Evolutionary conservation across 176 grass and related monocot species (phyloP), one percentile per base, ranked within the genome.

Genomic region (Saccharum officinarum): DNA sequence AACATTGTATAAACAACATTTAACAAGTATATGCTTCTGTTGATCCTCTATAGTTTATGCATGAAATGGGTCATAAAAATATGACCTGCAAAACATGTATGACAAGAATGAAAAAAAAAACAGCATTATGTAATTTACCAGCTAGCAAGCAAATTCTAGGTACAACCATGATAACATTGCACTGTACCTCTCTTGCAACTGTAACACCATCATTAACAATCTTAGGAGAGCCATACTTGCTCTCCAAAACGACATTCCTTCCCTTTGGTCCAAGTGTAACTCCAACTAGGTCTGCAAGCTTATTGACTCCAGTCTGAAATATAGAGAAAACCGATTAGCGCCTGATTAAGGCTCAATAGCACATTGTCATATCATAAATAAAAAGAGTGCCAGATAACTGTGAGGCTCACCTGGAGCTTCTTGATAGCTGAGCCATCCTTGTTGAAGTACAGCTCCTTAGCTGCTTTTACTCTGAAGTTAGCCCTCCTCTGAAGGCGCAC

Each of bases 381-480:
- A 49, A 69, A 41, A 38, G 0, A 60, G 47, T 42, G 13, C 3
- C 11, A 1, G 17, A 17, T 10, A 81, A 37, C 6, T 47, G 38
- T 17, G 52, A 69, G 55, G 54, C 71, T 86, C 42, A 92, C 93
- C 89, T 95, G 96, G 37, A 98, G 91, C 77, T 94, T 98, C 85
- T 94, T 98, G 87, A 14, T 94, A 76, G 96, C 91, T n/a, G 92
- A 97, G 7, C 92, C 95, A 76, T 97, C 95, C 82, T 97, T 97
- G 88, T 97, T 97, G 82, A 98, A 98, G 83, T 98, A 95, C 8
- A 98, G 77, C 64, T 98, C 96, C 88, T 98, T 98, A 1, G 95
- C 95, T 28, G 89, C 91, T 52, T 86, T 92, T 13, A 91, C 82
- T 86, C 85, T 94, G 75, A 76, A 86, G 76, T 71, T 87, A 66